Evolutionary conservation across 2,329 filamentous ascomycete genomes (phyloP), one percentile per base, ranked within the genome.

Genomic region (Venturia oleaginea): DNA sequence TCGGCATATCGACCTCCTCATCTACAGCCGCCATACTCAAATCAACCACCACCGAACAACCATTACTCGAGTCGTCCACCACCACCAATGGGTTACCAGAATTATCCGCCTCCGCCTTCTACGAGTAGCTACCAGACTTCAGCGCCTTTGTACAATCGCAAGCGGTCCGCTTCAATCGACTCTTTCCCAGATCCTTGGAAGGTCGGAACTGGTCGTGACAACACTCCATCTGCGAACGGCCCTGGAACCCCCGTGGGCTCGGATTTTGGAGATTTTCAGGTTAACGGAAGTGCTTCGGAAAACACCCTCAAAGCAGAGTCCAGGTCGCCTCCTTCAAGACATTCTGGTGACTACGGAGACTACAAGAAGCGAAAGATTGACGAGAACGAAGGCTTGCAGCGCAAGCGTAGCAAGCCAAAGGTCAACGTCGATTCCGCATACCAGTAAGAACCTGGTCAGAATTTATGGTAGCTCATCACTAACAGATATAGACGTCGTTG

Each of bases 141-240:
- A 15, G 34, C 59, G 13, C 34, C 57, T 5, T 61, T 37, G 11
- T n/a, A 32, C 27, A 32, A 42, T 32, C 42, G 42, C 59, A 61
- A 46, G 59, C 59, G 42, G 37, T 61, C 59, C 30, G 42, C 37
- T 42, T 42, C 59, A 17, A 27, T 46, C 13, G 40, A 42, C n/a
- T 48, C 60, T 22, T 46, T 24, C n/a, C 19, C 40, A 3, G 62
- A 57, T 34, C 62, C 62, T n/a, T 63, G 62, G 62, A 63, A 54
- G 30, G 30, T 57, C 8, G 34, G 51, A 4, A 63, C 17, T 22
- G 62, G 46, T 51, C 48, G 38, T 43, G 32, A 40, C 38, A 34
- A 59, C n/a, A 48, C 46, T 19, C 34, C 46, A 7, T 54, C 40
- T 17, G 61, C 61, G 5, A 38, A 43, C 30, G 40, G 61, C 17